phyloP scores from a whole-genome alignment of 768 basidiomycete species.

The Lactarius indigo region DNA sequence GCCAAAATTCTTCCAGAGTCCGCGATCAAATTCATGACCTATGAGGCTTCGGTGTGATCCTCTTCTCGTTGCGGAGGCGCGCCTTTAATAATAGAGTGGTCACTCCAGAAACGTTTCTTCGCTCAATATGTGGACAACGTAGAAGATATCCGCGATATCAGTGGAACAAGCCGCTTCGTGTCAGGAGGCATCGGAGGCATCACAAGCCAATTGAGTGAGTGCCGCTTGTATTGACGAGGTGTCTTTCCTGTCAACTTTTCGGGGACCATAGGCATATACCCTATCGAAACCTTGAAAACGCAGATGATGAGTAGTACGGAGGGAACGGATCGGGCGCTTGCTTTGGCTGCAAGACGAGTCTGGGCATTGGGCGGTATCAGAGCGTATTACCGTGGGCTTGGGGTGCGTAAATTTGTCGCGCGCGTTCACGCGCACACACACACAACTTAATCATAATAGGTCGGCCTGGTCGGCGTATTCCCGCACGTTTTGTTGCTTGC shows the following conservation, averaged over 20 bases:
- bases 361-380: conserved; percentile 76
- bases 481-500: conserved; percentile 53
- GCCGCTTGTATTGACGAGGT: conserved; percentile 16
- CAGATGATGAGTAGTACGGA: conserved; percentile 94
- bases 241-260: conserved; percentile 25
- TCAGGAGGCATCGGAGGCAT: conserved; percentile 97
- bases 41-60: conserved; percentile 80
- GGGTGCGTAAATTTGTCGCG: conserved; percentile 51
- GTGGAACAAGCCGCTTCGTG: conserved; percentile 87
- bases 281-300: conserved; percentile 96
- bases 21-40: conserved; percentile 96
- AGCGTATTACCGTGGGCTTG: conserved; percentile 88
- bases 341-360: conserved; percentile 63
- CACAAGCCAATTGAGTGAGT: conserved; percentile 81
- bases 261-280: conserved; percentile 79
- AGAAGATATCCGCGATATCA: conserved; percentile 65
- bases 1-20: conserved; percentile 97
- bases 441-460: conserved; percentile 44
- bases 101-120: conserved; percentile 87
- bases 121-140: conserved; percentile 90
- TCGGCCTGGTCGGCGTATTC: conserved; percentile 94
- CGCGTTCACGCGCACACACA: conserved; percentile 22
- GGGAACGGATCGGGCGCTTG: conserved; percentile 51
- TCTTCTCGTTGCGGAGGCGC: conserved; percentile 12
- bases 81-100: not conserved